Conservation (phyloP, 2,329 filamentous ascomycete species). For the Apiospora arundinis region DNA sequence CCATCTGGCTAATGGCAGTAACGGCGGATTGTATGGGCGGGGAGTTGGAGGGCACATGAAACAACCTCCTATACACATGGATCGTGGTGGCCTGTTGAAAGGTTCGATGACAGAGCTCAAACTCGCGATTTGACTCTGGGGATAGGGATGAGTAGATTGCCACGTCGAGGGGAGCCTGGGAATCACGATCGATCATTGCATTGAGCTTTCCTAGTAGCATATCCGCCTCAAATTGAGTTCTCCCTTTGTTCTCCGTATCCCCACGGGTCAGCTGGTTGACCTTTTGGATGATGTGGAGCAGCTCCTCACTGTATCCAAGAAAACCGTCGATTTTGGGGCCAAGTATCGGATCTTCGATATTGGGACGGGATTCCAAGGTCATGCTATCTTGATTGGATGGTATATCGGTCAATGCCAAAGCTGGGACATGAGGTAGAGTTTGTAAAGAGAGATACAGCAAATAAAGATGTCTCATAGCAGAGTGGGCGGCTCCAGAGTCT, state of each 20-base stretch:
- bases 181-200: slow-evolving; percentile 31
- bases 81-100: slow-evolving; percentile 33
- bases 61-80: slow-evolving; percentile 30
- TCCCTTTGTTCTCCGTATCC: background rate
- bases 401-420: background rate
- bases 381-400: background rate
- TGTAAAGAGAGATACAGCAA: slow-evolving; percentile 32
- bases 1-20: slow-evolving; percentile 25
- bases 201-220: slow-evolving; percentile 30
- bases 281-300: slow-evolving; percentile 31
- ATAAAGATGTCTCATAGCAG: slow-evolving; percentile 33
- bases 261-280: slow-evolving; percentile 28
- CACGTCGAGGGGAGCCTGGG: slow-evolving; percentile 25
- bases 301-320: slow-evolving; percentile 33
- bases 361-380: background rate
- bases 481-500: slow-evolving; percentile 20
- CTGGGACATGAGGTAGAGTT: slow-evolving; percentile 31
- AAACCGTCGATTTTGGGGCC: slow-evolving; percentile 30
- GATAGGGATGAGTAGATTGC: slow-evolving; percentile 26
- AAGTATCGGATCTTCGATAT: background rate
- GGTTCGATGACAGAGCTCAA: slow-evolving; percentile 30
- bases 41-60: slow-evolving; percentile 28
- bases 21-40: slow-evolving; percentile 25
- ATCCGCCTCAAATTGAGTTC: slow-evolving; percentile 26
- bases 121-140: slow-evolving; percentile 28